Percentiles rank a stretch among this genome's conserved stretches.
These are phyloP conservation scores for Didymella pinodella DNA, from an alignment of 2,329 filamentous ascomycete species.

Conservation along the genomic window DNA sequence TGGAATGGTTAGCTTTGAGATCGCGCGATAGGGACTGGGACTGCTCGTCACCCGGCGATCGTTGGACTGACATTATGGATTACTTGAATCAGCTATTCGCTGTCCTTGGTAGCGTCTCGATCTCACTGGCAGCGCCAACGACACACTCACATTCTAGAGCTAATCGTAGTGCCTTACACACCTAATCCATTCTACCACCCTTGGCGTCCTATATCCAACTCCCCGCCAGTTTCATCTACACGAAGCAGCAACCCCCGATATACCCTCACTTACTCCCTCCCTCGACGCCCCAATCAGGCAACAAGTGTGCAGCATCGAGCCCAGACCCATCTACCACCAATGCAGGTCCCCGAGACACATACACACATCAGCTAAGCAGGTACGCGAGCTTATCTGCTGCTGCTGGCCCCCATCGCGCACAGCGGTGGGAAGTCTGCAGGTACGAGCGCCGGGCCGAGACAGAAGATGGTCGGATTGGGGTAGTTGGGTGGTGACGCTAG, in stretches of 20 bases:
- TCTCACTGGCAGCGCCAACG: no score
- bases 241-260: not conserved
- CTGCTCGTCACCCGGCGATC: no score
- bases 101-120: no score
- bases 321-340: not conserved
- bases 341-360: conserved; percentile 18
- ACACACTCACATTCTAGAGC: no score
- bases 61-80: no score
- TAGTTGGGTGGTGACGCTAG: not conserved
- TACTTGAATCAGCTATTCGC: no score
- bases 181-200: no score
- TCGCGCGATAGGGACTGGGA: no score
- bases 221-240: not conserved
- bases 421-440: not conserved
- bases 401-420: not conserved
- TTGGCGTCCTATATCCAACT: no score
- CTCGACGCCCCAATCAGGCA: not conserved
- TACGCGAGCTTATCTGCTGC: not conserved
- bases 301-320: not conserved
- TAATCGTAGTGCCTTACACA: no score
- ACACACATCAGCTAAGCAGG: conserved; percentile 1
- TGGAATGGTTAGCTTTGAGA: no score
- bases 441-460: conserved; percentile 11
- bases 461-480: not conserved
- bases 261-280: no score